Evolutionary conservation across 164 flowering plant genomes (phyloP), one percentile per base, ranked within the genome.

Genomic region (Sextonia rubra): DNA sequence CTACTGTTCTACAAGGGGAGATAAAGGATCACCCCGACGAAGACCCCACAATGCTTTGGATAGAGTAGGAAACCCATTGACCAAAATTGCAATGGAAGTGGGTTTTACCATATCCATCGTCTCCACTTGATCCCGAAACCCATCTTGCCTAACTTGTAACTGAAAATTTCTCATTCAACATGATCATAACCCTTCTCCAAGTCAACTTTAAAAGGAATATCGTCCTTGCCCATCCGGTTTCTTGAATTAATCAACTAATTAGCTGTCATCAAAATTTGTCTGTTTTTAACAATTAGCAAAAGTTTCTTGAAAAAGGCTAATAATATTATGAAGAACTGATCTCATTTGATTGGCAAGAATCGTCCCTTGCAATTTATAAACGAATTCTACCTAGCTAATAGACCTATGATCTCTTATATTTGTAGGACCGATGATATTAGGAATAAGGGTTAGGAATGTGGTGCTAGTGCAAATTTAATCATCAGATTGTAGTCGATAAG

Each of bases 161-260:
- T 14, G 18, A 23, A 26, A 23, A 62, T 24, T 62, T 62, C 18
- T 5, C 65, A 62, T 6, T 62, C 18, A 11, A 26, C 29, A 23
- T 62, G 65, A 62, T 62, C 29, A 62, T 62, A 62, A 7, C 15
- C 65, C 65, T 65, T 65, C 15, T 27, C 47, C 48, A 65, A 17
- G 17, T 65, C 68, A 3, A 65, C 15, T 26, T 62, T 62, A 26
- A 9, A 23, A 26, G 25, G 26, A 26, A 62, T 26, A 23, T 30
- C 29, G 11, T 15, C 15, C 65, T 12, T 22, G 5, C 24, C 24
- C 15, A 12, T 2, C 14, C 11, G 7, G 18, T n/a, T n/a, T 24
- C 65, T 62, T 3, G 65, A 62, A 62, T 62, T 7, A 25, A 62
- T 62, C 26, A 23, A 62, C 29, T 62, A 23, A 25, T 62, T 23